These are phyloP conservation scores for Cystobasidium pallidum DNA, from an alignment of 1,284 basidiomycete genomes.

Conservation along the genomic window DNA sequence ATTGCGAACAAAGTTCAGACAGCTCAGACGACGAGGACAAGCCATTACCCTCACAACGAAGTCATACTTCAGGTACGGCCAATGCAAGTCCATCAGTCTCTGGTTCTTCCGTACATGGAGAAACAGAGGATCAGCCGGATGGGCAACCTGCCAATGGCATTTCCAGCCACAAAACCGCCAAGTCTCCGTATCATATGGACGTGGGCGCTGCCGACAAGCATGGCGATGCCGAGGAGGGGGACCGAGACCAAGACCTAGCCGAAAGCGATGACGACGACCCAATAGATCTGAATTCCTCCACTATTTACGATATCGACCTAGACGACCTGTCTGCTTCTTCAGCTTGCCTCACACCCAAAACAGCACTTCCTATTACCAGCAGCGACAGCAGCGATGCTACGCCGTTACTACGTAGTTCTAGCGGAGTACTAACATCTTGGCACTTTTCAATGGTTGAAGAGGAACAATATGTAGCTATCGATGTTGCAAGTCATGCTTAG, in stretches of 20 bases:
- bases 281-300: slow-evolving; percentile 29
- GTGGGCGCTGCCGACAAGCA: background rate
- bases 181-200: background rate
- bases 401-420: background rate
- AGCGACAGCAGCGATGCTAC: background rate
- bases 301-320: slow-evolving; percentile 22
- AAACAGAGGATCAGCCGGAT: background rate
- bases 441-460: slow-evolving; percentile 30
- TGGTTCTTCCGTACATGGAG: background rate
- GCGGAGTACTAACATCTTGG: slow-evolving; percentile 10
- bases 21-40: slow-evolving; percentile 17
- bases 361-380: background rate
- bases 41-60: background rate
- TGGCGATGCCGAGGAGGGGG: slow-evolving; percentile 5
- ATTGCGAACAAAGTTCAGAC: background rate
- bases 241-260: too few species aligned
- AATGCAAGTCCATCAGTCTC: background rate
- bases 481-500: slow-evolving; percentile 16
- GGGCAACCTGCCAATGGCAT: background rate
- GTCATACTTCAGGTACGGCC: background rate
- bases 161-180: background rate
- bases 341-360: background rate
- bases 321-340: slow-evolving; percentile 7
- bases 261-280: slow-evolving; percentile 2
- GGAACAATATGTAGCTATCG: slow-evolving; percentile 39